Percentiles rank a stretch among this genome's conserved stretches.
phyloP scores from a whole-genome alignment of 2,329 filamentous ascomycete genomes.

The Emericellopsis cladophorae region DNA sequence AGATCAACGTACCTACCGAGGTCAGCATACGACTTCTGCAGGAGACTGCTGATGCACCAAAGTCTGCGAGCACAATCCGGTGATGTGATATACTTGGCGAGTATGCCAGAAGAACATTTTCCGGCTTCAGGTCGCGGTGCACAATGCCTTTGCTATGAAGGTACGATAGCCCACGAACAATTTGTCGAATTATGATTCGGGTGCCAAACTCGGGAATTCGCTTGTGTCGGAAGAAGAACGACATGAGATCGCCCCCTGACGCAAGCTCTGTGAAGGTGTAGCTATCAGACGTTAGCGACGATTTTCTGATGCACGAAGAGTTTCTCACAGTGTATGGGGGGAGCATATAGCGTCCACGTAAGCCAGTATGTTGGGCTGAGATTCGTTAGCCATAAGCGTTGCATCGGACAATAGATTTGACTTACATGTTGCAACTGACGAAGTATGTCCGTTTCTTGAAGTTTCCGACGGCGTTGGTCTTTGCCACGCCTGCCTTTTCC shows the following conservation, averaged over 20 bases:
- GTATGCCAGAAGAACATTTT: slow-evolving; percentile 37
- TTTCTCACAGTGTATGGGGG: slow-evolving; percentile 28
- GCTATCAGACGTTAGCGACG: slow-evolving; percentile 13
- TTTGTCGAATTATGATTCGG: slow-evolving; percentile 31
- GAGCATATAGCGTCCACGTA: slow-evolving; percentile 39
- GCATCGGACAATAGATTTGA: neutral
- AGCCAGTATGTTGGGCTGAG: slow-evolving; percentile 40
- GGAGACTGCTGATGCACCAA: slow-evolving; percentile 33
- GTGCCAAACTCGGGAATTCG: slow-evolving; percentile 26
- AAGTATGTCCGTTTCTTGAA: slow-evolving; percentile 39
- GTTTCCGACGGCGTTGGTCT: slow-evolving; percentile 20
- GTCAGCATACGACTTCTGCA: slow-evolving; percentile 28
- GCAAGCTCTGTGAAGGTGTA: slow-evolving; percentile 47
- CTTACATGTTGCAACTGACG: slow-evolving; percentile 40
- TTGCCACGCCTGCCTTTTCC: slow-evolving; percentile 8
- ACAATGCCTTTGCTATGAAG: slow-evolving; percentile 35
- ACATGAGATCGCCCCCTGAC: slow-evolving; percentile 39
- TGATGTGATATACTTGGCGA: slow-evolving; percentile 27
- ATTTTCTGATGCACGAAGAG: neutral
- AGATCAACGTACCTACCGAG: slow-evolving; percentile 30
- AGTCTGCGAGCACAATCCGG: slow-evolving; percentile 37
- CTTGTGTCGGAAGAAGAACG: slow-evolving; percentile 25
- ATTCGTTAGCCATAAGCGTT: slow-evolving; percentile 3
- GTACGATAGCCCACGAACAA: slow-evolving; percentile 31
- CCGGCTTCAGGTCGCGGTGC: slow-evolving; percentile 41